Percentiles rank a stretch among this genome's conserved stretches.
These are phyloP conservation scores for Leccinum aurantiacum DNA, from an alignment of 768 basidiomycete genomes.

Conservation along the genomic window DNA sequence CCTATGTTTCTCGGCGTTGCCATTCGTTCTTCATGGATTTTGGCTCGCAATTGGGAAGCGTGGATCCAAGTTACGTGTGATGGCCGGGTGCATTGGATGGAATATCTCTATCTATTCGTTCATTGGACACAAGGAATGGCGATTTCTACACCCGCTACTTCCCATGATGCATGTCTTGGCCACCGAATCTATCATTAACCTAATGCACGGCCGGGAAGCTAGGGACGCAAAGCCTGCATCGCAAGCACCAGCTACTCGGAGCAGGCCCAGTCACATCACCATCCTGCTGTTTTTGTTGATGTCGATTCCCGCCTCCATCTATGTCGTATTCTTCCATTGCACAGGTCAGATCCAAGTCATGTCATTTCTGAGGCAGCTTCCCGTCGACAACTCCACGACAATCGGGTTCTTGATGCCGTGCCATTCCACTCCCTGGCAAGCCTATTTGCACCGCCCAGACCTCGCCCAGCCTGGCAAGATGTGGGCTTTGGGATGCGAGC, in stretches of 20 bases:
- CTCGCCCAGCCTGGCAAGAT: slow-evolving; percentile 53
- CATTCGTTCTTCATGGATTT: slow-evolving; percentile 67
- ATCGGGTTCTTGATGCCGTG: slow-evolving; percentile 93
- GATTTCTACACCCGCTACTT: slow-evolving; percentile 90
- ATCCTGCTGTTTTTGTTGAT: slow-evolving; percentile 44
- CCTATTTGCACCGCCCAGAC: slow-evolving; percentile 75
- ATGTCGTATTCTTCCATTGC: slow-evolving; percentile 74
- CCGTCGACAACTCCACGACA: slow-evolving; percentile 49
- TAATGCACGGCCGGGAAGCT: slow-evolving; percentile 25
- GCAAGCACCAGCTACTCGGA: slow-evolving; percentile 14
- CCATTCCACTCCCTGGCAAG: slow-evolving; percentile 92
- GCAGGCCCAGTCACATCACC: slow-evolving; percentile 30
- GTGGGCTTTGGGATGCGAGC: slow-evolving; percentile 93
- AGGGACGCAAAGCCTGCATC: not conserved
- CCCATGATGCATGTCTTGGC: slow-evolving; percentile 82
- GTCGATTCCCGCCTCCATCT: slow-evolving; percentile 61
- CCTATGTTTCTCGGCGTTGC: slow-evolving; percentile 68
- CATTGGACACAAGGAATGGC: slow-evolving; percentile 95
- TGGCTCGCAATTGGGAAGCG: slow-evolving; percentile 35
- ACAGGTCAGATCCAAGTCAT: slow-evolving; percentile 78
- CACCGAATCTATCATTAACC: slow-evolving; percentile 63
- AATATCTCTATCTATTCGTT: slow-evolving; percentile 70
- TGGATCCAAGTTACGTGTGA: slow-evolving; percentile 36
- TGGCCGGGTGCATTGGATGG: slow-evolving; percentile 59
- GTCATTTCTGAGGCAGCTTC: slow-evolving; percentile 59